Percentiles rank a stretch among this genome's conserved stretches.
Evolutionary conservation across 495 filamentous ascomycete genomes (phyloP).

Genomic region (Aspergillus wentii): DNA sequence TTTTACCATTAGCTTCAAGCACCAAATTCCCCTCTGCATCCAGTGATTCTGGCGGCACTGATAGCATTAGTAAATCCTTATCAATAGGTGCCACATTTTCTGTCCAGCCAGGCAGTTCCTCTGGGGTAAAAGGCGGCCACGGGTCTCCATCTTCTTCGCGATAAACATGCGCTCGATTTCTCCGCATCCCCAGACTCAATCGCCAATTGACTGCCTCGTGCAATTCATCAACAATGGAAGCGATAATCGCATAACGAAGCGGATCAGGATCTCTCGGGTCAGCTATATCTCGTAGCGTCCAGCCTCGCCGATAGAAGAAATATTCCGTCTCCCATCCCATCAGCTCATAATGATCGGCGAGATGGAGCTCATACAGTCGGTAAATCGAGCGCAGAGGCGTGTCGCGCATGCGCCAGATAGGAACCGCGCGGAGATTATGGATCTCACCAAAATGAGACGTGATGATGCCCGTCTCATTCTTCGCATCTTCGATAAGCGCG

Average conservation of each 20-base stretch:
- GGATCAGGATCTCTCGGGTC: slow-evolving; percentile 32
- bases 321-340: slow-evolving; percentile 33
- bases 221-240: slow-evolving; percentile 30
- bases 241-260: slow-evolving; percentile 33
- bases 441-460: slow-evolving; percentile 13
- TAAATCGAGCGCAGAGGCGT: slow-evolving; percentile 35
- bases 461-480: slow-evolving; percentile 7
- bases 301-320: slow-evolving; percentile 26
- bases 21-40: slow-evolving; percentile 19
- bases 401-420: slow-evolving; percentile 30
- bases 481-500: slow-evolving; percentile 12
- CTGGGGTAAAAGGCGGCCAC: slow-evolving; percentile 18
- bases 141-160: slow-evolving; percentile 17
- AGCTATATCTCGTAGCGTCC: slow-evolving; percentile 23
- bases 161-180: slow-evolving; percentile 23
- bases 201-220: slow-evolving; percentile 36
- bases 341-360: slow-evolving; percentile 16
- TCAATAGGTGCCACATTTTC: slow-evolving; percentile 17
- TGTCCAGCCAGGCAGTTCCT: slow-evolving; percentile 19
- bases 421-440: slow-evolving; percentile 22
- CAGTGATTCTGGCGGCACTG: slow-evolving; percentile 10
- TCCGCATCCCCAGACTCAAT: slow-evolving; percentile 27
- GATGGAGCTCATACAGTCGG: slow-evolving; percentile 31
- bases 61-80: slow-evolving; percentile 7
- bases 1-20: slow-evolving; percentile 19